phyloP scores from a whole-genome alignment of 2,329 filamentous ascomycete species.

The Emergomyces pasteurianus region DNA sequence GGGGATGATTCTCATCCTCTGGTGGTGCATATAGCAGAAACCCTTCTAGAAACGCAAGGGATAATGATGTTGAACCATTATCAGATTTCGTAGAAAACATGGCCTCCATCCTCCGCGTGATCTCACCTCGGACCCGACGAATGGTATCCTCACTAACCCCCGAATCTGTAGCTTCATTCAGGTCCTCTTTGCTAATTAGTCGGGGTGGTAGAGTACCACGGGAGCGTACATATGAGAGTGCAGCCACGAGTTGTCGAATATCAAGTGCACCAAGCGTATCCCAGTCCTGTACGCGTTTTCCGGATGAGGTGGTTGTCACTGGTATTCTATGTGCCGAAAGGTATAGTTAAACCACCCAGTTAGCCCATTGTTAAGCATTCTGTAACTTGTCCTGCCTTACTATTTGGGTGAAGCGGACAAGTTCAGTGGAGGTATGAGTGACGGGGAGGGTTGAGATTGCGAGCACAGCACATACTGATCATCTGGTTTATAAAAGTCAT shows the following conservation, averaged over 20 bases:
- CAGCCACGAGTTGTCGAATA: conserved; percentile 52
- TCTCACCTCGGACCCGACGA: conserved; percentile 14
- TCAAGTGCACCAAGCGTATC: conserved; percentile 75
- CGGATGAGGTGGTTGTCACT: conserved; percentile 36
- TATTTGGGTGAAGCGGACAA: too few relatives aligned
- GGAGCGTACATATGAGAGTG: conserved; percentile 57
- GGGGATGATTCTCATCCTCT: conserved; percentile 15
- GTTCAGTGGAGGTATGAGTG: neutral
- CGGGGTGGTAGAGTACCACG: conserved; percentile 46
- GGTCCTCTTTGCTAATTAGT: conserved; percentile 45
- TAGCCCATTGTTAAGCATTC: neutral
- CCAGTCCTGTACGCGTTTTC: conserved; percentile 65
- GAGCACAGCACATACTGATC: conserved; percentile 41
- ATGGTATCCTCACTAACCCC: conserved; percentile 21
- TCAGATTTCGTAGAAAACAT: neutral
- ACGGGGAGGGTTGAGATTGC: neutral
- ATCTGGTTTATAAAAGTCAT: conserved; percentile 89
- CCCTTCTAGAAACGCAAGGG: conserved; percentile 69
- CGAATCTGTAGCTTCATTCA: conserved; percentile 40
- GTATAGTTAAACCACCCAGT: neutral
- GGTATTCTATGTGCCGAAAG: conserved; percentile 26
- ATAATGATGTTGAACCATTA: neutral
- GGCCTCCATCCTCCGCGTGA: conserved; percentile 14
- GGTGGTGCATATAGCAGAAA: conserved; percentile 65
- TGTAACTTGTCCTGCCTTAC: neutral